phyloP scores from a whole-genome alignment of 1,284 basidiomycete species.

The Pseudozyma sp. region DNA sequence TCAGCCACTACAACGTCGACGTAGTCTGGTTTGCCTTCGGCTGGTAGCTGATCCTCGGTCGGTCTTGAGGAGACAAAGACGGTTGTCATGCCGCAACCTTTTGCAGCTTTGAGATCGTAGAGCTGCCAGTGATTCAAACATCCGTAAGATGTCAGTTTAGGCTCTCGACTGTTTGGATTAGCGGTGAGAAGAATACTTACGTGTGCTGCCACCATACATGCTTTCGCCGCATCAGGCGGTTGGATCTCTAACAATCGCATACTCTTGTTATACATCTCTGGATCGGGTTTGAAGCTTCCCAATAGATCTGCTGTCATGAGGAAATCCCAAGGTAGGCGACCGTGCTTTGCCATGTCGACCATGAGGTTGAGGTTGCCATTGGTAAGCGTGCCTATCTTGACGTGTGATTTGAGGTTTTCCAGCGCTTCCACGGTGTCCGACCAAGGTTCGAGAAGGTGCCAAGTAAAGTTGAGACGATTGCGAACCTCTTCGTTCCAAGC shows the following conservation, averaged over 20 bases:
- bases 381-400: conserved; percentile 33
- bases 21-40: conserved; percentile 28
- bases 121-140: conserved; percentile 9
- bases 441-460: conserved; percentile 41
- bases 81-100: conserved; percentile 37
- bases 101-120: conserved; percentile 38
- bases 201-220: conserved; percentile 38
- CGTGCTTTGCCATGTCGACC: conserved; percentile 40
- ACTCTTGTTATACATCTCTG: conserved; percentile 21
- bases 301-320: conserved; percentile 31
- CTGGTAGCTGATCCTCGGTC: conserved; percentile 29
- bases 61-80: conserved; percentile 35
- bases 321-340: conserved; percentile 33
- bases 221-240: conserved; percentile 9
- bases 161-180: neutral
- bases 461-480: conserved; percentile 29
- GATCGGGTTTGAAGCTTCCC: conserved; percentile 38
- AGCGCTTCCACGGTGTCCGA: conserved; percentile 23
- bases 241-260: conserved; percentile 29
- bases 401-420: conserved; percentile 1
- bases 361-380: conserved; percentile 41
- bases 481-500: conserved; percentile 20
- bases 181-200: conserved; percentile 3
- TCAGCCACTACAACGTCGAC: conserved; percentile 34
- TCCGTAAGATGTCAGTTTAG: neutral